Base-by-base conservation (phyloP, 2,329 filamentous ascomycete genomes). In the Periconia sp. region DNA sequence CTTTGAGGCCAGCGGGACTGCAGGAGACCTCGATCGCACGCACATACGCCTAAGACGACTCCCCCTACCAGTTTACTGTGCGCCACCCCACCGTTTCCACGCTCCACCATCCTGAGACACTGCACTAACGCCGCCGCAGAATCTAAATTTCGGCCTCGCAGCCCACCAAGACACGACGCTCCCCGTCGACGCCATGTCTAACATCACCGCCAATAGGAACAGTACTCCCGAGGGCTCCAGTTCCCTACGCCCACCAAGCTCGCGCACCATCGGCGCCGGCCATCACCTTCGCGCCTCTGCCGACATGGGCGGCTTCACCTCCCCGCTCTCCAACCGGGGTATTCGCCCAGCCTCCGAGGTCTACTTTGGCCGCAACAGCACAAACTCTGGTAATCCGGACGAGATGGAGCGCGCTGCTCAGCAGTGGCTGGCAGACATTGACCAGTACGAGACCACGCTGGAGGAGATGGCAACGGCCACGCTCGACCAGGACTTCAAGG, bases 401-500 rank as follows among this genome's bases (percentile, higher is more conserved):
- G 94, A 97, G 71, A 86, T 94, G 70, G 94, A 97, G 70, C 92
- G 92, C 73, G 88, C 92, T 54, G 91, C 92, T 36, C 92, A 96
- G 76, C 92, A 99, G 73, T 99, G 94, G 94, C 92, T 99, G 61
- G 91, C 92, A 42, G 94, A 99, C 64, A 97, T 99, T 58, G 94
- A 99, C 69, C 92, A 97, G 71, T 96, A 96, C 65, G 94, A 99
- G 78, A 95, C 86, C n/a, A 99, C 94, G 1, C 74, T 99, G 63
- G 94, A 97, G 73, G 94, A 99, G 70, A 99, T 99, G 94, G 94
- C 94, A 30, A 92, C 92, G 22, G 94, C 94, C 19, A 97, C 94
- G n/a, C 78, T 97, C 40, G 94, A 99, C 68, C 94, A 99, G 76
- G 94, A 99, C 68, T 99, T 99, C 79, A 99, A 99, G 77, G 94